Percentiles rank a stretch among this genome's conserved stretches.
Conservation (phyloP, 2,329 filamentous ascomycete genomes). For the Fusarium odoratissimum region DNA sequence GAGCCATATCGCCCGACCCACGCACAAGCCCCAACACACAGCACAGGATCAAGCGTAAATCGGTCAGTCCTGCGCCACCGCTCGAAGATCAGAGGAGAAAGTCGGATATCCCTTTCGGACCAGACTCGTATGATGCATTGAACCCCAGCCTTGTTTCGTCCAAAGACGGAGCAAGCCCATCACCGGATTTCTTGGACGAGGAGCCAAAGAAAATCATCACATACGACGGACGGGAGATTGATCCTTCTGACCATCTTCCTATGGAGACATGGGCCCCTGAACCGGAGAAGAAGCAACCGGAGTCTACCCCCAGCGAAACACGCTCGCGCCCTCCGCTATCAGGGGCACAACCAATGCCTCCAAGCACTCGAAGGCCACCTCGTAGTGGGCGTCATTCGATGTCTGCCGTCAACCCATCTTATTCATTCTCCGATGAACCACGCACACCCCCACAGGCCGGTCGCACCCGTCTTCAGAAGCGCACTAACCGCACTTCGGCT, state of each 20-base stretch:
- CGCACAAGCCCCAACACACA: constrained; percentile 55
- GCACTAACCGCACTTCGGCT: constrained; percentile 59
- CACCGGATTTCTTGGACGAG: constrained; percentile 55
- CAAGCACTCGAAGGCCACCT: constrained; percentile 63
- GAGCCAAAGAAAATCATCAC: constrained; percentile 77
- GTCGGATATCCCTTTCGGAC: constrained; percentile 76
- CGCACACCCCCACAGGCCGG: constrained; percentile 53
- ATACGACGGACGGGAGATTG: constrained; percentile 79
- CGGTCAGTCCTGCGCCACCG: constrained; percentile 76
- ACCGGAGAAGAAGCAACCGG: constrained; percentile 65
- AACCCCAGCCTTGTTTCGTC: constrained; percentile 67
- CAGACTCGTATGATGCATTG: constrained; percentile 79
- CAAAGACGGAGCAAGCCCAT: constrained; percentile 50
- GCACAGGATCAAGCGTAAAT: constrained; percentile 75
- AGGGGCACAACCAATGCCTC: constrained; percentile 65
- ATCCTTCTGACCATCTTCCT: constrained; percentile 83
- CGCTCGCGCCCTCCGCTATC: constrained; percentile 59
- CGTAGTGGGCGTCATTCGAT: constrained; percentile 64
- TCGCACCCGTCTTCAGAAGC: constrained; percentile 75
- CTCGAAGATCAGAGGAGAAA: constrained; percentile 61
- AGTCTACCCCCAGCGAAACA: constrained; percentile 45
- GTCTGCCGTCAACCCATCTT: constrained; percentile 50
- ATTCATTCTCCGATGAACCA: constrained; percentile 48
- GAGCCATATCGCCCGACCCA: constrained; percentile 54
- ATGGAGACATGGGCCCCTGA: constrained; percentile 83